Base-by-base conservation (phyloP, 495 filamentous ascomycete species). In the Annulohypoxylon stygium region DNA sequence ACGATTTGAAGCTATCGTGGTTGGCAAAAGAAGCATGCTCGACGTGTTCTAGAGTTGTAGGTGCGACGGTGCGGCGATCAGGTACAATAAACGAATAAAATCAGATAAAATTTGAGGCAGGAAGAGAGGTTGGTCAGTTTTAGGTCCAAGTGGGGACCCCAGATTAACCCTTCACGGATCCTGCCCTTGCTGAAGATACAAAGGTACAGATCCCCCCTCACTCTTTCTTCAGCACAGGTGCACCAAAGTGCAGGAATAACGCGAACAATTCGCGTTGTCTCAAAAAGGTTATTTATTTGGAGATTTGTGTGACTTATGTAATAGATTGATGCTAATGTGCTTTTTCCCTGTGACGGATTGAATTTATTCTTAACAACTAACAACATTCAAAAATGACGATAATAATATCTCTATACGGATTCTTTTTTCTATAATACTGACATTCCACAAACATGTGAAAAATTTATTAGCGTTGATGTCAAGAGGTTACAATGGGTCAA, bases 81-180 rank as follows among this genome's bases (percentile, higher is more conserved):
- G 37, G 64, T 39, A 51, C 33, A 54, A 54, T 25, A 33, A 54
- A 47, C 43, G 43, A 51, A 26, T 51, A 20, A 59, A 51, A 48
- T 50, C 23, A 7, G 47, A 48, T n/a, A 20, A 70, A 39, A 64
- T 43, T 50, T 51, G 61, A 34, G 71, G 66, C 61, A 65, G 47
- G 47, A 69, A 70, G 55, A 73, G 61, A 69, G 65, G 66, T 69
- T 74, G 71, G 70, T 59, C 45, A 33, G 47, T 26, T 71, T 30
- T 54, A 37, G 51, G 51, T 23, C 23, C 4, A 33, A 54, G 37
- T 55, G 57, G 23, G 55, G 26, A 55, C 53, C 7, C 26, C n/a
- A 11, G 69, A 41, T 62, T 30, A 30, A 71, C 69, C 61, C 14
- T 26, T 18, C 4, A 18, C 2, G 3, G 30, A 30, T 30, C 30